Conservation (phyloP, 352 stramenopile species). For the Globisporangium middletonii region DNA sequence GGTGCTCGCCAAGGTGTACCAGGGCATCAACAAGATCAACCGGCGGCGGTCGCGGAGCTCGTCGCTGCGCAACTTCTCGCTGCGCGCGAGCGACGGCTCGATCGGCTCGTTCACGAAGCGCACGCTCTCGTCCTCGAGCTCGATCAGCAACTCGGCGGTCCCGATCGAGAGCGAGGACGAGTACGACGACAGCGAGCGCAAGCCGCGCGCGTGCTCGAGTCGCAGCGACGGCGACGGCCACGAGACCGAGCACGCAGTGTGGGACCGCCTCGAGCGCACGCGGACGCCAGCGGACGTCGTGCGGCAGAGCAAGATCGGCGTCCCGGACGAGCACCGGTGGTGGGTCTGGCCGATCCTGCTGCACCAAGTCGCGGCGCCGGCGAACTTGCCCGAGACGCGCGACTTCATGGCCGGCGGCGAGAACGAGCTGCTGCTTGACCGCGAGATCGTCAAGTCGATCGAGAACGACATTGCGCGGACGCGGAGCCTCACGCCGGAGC, state of each 20-base stretch:
- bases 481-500: conserved; percentile 43
- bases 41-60: conserved; percentile 59
- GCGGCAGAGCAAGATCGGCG: conserved; percentile 38
- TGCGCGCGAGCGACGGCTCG: conserved; percentile 30
- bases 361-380: conserved; percentile 26
- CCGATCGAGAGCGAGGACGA: conserved; percentile 15
- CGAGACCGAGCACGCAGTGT: conserved; percentile 30
- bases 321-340: conserved; percentile 54
- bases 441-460: conserved; percentile 71
- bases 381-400: conserved; percentile 27
- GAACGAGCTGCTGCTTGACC: conserved; percentile 43
- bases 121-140: conserved; percentile 52
- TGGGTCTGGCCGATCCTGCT: conserved; percentile 78
- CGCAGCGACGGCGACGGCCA: background rate
- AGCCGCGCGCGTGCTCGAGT: background rate
- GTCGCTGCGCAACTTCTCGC: conserved; percentile 43
- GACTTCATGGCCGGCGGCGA: conserved; percentile 21
- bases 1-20: conserved; percentile 58
- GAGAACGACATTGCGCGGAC: conserved; percentile 79
- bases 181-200: conserved; percentile 11
- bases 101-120: conserved; percentile 30
- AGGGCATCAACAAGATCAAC: conserved; percentile 72
- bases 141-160: conserved; percentile 32
- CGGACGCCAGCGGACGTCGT: conserved; percentile 26
- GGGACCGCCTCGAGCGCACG: conserved; percentile 33